Conservation (phyloP, 257 asterid genomes). For the Solanum rostratum region DNA sequence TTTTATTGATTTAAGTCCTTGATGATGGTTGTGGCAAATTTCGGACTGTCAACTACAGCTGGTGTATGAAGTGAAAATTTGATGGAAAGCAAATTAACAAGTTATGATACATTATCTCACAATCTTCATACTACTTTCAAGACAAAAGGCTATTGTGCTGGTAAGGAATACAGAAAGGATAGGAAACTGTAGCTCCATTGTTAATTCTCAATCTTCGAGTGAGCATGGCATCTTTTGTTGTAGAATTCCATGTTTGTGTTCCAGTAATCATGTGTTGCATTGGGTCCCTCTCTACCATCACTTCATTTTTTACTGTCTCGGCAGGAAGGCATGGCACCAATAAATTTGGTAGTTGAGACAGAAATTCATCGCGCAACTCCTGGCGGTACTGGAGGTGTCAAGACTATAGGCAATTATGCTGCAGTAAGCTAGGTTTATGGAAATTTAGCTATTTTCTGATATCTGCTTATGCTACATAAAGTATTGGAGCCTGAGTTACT, state of each 20-base stretch:
- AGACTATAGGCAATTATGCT: slow-evolving; percentile 95
- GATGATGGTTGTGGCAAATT: background rate
- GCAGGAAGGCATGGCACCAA: slow-evolving; percentile 97
- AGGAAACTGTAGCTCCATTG: background rate
- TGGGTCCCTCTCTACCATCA: background rate
- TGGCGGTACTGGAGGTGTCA: slow-evolving; percentile 98
- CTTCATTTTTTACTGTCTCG: background rate
- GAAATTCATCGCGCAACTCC: slow-evolving; percentile 96
- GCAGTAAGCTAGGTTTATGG: slow-evolving; percentile 39
- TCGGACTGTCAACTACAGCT: background rate
- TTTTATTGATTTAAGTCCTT: background rate
- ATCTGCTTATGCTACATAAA: background rate
- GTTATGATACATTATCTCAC: background rate
- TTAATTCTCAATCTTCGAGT: background rate
- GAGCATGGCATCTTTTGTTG: background rate
- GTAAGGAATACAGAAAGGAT: background rate
- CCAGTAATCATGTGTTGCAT: background rate
- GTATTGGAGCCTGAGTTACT: background rate
- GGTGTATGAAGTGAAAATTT: background rate
- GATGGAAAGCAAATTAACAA: background rate
- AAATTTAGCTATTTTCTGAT: background rate
- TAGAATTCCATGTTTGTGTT: background rate
- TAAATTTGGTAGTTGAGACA: slow-evolving; percentile 80
- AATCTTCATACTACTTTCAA: background rate
- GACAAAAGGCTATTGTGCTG: background rate